Conservation (phyloP, 345 rosid genomes). For the Aquilaria malaccensis region DNA sequence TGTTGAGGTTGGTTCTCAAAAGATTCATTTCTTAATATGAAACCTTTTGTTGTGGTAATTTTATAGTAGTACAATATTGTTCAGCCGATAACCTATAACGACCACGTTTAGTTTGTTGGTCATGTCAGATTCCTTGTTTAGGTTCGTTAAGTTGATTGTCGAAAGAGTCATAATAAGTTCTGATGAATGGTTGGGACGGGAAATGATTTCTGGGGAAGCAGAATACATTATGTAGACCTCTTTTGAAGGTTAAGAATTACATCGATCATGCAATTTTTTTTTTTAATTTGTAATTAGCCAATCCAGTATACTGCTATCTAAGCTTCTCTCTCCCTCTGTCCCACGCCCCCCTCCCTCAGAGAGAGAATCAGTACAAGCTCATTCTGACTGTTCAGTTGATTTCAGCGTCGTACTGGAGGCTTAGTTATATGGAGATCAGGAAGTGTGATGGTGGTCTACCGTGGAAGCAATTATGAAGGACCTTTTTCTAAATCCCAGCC, state of each 20-base stretch:
- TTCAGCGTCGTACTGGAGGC: conserved; percentile 97
- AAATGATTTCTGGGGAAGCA: no score
- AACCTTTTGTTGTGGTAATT: background rate
- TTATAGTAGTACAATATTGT: background rate
- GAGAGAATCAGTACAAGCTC: background rate
- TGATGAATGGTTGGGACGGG: no score
- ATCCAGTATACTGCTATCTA: no score
- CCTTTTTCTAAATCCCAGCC: conserved; percentile 42
- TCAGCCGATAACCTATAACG: background rate
- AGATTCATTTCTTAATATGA: background rate
- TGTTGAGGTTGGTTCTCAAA: conserved; percentile 59
- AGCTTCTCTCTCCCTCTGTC: no score
- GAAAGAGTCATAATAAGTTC: no score
- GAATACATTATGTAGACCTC: no score
- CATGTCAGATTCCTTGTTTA: no score
- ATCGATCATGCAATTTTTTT: no score
- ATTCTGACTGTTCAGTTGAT: conserved; percentile 33
- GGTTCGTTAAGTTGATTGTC: no score
- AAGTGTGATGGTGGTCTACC: conserved; percentile 91
- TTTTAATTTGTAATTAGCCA: no score
- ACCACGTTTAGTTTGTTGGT: background rate
- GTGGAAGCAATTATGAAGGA: conserved; percentile 71
- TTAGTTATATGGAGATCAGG: conserved; percentile 97
- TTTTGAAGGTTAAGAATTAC: no score
- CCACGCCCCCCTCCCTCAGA: no score